Conservation (phyloP, 805 yeast species). For the Cyberlindnera samutprakarnensis region DNA sequence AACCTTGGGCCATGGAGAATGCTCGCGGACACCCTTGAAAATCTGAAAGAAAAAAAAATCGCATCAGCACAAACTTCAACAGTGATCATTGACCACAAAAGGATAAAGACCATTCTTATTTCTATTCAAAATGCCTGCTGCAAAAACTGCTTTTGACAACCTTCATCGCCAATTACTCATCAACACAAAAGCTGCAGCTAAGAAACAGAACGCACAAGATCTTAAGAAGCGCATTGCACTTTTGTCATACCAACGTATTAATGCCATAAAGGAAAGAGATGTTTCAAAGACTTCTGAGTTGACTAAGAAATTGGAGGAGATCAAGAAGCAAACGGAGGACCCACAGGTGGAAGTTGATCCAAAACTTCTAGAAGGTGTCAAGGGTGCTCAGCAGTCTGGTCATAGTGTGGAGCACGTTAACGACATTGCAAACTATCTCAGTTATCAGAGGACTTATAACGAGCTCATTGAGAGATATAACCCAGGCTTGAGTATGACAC, state of each 20-base stretch:
- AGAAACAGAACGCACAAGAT: constrained; percentile 20
- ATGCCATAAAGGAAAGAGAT: constrained; percentile 18
- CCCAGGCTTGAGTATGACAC: constrained; percentile 73
- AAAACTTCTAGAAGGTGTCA: constrained; percentile 9
- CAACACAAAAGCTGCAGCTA: constrained; percentile 16
- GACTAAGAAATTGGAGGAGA: constrained; percentile 12
- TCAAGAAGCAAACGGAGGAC: constrained; percentile 13
- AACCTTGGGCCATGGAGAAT: no score
- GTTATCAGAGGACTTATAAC: constrained; percentile 68
- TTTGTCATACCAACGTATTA: constrained; percentile 19
- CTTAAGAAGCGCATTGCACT: constrained; percentile 20
- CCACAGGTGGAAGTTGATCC: constrained; percentile 13
- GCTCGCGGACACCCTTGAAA: no score
- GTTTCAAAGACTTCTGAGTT: constrained; percentile 14
- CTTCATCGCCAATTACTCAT: constrained; percentile 18
- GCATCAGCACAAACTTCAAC: no score
- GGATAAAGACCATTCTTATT: no score
- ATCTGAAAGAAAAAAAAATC: no score
- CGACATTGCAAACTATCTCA: constrained; percentile 58
- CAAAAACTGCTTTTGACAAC: constrained; percentile 11
- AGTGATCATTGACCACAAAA: not conserved
- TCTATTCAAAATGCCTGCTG: constrained; percentile 7
- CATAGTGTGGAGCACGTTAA: constrained; percentile 33
- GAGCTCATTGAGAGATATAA: constrained; percentile 80
- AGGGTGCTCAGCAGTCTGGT: constrained; percentile 8